Conservation (phyloP, 345 rosid genomes). For the Conringia planisiliqua region DNA sequence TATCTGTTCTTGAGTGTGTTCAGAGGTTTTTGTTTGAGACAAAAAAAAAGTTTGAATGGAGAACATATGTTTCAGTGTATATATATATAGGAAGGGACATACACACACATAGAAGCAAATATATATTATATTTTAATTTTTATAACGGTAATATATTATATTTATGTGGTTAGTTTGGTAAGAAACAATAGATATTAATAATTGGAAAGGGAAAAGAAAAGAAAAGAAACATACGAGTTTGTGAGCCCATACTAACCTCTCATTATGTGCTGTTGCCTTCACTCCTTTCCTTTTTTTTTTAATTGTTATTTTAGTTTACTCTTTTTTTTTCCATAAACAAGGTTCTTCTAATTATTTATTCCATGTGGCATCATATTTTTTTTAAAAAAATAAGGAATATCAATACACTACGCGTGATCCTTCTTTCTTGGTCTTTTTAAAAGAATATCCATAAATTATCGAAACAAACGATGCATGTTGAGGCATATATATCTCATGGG, state of each 20-base stretch:
- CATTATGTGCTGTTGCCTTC: constrained; percentile 44
- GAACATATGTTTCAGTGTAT: constrained; percentile 35
- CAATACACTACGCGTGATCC: background rate
- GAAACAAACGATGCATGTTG: background rate
- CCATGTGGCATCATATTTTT: background rate
- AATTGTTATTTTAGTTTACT: background rate
- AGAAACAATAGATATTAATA: constrained; percentile 59
- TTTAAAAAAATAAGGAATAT: background rate
- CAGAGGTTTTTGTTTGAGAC: constrained; percentile 24
- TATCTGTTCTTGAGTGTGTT: constrained; percentile 8
- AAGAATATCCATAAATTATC: background rate
- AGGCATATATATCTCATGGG: background rate
- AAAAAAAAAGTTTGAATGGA: constrained; percentile 22
- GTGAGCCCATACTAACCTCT: constrained; percentile 60
- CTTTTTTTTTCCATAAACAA: background rate
- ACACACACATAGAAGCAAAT: constrained; percentile 25
- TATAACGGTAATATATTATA: constrained; percentile 26
- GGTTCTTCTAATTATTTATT: background rate
- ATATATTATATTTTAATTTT: constrained; percentile 26
- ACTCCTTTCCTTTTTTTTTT: background rate
- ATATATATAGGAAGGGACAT: constrained; percentile 35
- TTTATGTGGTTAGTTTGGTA: constrained; percentile 59
- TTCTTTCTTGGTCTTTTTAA: background rate
- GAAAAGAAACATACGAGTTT: constrained; percentile 39
- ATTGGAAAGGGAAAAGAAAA: constrained; percentile 53